These are phyloP conservation scores for Hyparrhenia diplandra DNA, from an alignment of 176 grass and related monocot species.

Conservation along the genomic window DNA sequence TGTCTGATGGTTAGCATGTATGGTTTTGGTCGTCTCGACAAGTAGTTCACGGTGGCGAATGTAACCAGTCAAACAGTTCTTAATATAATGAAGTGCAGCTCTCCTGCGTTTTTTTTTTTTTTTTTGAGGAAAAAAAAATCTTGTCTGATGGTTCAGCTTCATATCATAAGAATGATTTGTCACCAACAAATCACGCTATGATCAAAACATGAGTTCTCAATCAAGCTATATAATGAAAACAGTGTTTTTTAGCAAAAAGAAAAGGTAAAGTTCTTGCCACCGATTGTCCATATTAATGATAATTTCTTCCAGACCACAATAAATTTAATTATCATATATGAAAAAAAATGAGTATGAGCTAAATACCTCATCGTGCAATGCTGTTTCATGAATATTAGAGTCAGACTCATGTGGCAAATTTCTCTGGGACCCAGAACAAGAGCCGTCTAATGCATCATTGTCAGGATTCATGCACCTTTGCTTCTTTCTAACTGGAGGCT, in stretches of 20 bases:
- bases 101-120: too few species aligned
- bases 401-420: background rate
- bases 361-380: slow-evolving; percentile 25
- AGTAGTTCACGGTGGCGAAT: too few species aligned
- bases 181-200: background rate
- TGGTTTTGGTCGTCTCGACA: too few species aligned
- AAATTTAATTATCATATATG: background rate
- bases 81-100: too few species aligned
- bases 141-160: too few species aligned
- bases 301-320: background rate
- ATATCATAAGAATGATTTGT: background rate
- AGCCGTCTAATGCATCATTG: slow-evolving; percentile 18
- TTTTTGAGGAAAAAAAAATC: too few species aligned
- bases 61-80: too few species aligned
- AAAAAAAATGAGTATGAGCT: slow-evolving; percentile 8
- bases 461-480: background rate
- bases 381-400: background rate
- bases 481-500: slow-evolving; percentile 8
- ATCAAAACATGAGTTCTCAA: background rate
- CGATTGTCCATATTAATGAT: background rate
- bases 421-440: slow-evolving; percentile 20
- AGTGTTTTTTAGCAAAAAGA: background rate
- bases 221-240: slow-evolving; percentile 8
- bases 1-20: too few species aligned
- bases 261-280: background rate